Evolutionary conservation across 164 flowering plant species (phyloP).

Genomic region (Litsea cubeba): DNA sequence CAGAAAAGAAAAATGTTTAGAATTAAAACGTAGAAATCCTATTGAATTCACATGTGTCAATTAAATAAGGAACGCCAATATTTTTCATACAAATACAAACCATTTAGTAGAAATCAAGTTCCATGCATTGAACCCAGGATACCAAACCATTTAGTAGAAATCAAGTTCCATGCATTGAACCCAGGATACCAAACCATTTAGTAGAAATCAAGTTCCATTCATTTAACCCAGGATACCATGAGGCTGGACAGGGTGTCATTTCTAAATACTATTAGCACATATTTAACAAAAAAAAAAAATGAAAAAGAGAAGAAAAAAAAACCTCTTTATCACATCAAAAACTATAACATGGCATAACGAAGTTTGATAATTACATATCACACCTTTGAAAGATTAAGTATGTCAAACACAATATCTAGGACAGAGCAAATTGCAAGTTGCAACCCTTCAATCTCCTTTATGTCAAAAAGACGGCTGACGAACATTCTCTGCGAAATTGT

Average conservation of each 20-base stretch:
- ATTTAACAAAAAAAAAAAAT: not conserved
- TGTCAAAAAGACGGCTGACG: slow-evolving; percentile 59
- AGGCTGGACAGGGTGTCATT: not conserved
- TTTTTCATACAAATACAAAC: not conserved
- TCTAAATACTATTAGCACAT: not conserved
- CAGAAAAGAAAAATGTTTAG: not conserved
- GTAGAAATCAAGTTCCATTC: not conserved
- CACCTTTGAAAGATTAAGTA: slow-evolving; percentile 66
- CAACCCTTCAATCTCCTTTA: slow-evolving; percentile 72
- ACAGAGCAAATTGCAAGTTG: slow-evolving; percentile 59
- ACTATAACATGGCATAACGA: not conserved
- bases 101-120: not conserved
- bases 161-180: not conserved
- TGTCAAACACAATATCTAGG: slow-evolving; percentile 53
- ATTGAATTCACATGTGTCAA: too few relatives aligned
- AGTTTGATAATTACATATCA: slow-evolving; percentile 2
- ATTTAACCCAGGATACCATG: not conserved
- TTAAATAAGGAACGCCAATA: too few relatives aligned
- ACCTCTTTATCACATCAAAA: not conserved
- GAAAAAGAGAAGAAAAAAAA: not conserved
- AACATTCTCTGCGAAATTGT: slow-evolving; percentile 48
- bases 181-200: not conserved
- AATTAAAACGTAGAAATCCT: too few relatives aligned
- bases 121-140: not conserved
- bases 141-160: not conserved